A percentile compares a stretch with the other conserved stretches of the same genome.
These are phyloP conservation scores for Russula vinacea DNA, from an alignment of 768 basidiomycete species.

Conservation along the genomic window DNA sequence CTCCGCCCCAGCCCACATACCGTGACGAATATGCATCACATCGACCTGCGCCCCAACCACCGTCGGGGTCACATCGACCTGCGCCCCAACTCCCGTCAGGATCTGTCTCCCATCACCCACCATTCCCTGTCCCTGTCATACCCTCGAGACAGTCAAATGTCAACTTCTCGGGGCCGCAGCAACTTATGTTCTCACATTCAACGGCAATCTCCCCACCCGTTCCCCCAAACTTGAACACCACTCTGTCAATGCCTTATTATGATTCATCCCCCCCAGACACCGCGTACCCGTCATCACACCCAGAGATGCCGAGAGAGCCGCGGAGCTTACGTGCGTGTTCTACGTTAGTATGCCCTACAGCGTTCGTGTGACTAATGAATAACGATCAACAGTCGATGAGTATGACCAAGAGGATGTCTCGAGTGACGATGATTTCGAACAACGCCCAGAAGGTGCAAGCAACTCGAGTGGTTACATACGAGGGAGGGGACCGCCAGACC, in stretches of 20 bases:
- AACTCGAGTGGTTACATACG: no score
- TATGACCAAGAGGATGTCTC: not conserved
- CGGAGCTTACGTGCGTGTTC: not conserved
- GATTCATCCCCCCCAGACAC: not conserved
- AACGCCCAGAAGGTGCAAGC: no score
- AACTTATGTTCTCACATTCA: not conserved
- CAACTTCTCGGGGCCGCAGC: not conserved
- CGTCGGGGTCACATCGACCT: not conserved
- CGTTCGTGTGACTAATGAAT: no score
- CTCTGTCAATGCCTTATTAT: not conserved
- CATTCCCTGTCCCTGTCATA: not conserved
- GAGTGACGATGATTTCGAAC: not conserved
- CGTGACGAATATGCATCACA: not conserved
- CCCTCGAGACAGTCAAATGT: not conserved
- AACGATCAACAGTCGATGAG: not conserved
- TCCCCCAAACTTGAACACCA: not conserved
- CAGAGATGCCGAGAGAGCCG: not conserved
- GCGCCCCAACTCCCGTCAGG: no score
- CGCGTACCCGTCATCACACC: not conserved
- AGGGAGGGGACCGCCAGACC: not conserved
- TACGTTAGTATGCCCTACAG: not conserved
- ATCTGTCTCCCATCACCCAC: not conserved
- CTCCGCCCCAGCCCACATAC: not conserved
- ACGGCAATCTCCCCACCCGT: not conserved
- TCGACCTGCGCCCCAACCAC: not conserved